These are phyloP conservation scores for Rhizopogon rudus DNA, from an alignment of 768 basidiomycete species.

Conservation along the genomic window DNA sequence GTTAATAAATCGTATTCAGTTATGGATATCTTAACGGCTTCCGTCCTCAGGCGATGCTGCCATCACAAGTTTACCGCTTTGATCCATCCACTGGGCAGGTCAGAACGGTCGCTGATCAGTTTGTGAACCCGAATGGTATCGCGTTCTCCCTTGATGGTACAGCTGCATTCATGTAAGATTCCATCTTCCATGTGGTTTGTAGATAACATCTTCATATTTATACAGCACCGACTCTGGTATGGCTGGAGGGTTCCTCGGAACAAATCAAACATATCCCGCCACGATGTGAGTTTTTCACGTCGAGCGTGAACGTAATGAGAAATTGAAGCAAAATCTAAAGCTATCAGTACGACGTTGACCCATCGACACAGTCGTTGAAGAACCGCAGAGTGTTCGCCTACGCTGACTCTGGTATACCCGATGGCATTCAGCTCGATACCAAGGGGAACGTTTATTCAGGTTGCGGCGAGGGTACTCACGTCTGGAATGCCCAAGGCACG, in stretches of 20 bases:
- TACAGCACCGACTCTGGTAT: slow-evolving; percentile 25
- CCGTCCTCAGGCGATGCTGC: slow-evolving; percentile 34
- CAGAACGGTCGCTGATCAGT: slow-evolving; percentile 38
- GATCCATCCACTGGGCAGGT: slow-evolving; percentile 35
- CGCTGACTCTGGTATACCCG: slow-evolving; percentile 58
- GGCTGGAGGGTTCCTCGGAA: slow-evolving; percentile 40
- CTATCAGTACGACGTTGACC: slow-evolving; percentile 66
- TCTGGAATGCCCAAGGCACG: slow-evolving; percentile 50
- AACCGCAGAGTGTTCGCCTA: slow-evolving; percentile 69
- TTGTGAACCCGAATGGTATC: slow-evolving; percentile 34
- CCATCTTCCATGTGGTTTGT: slow-evolving; percentile 2
- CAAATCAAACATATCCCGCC: slow-evolving; percentile 54
- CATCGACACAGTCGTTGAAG: slow-evolving; percentile 43
- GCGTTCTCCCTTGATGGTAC: slow-evolving; percentile 29
- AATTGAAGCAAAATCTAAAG: slow-evolving; percentile 26
- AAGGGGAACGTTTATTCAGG: slow-evolving; percentile 64
- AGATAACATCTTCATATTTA: slow-evolving; percentile 5
- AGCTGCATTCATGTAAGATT: slow-evolving; percentile 56
- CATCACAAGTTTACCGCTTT: slow-evolving; percentile 43
- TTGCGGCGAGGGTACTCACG: slow-evolving; percentile 66
- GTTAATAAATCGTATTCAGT: slow-evolving; percentile 4
- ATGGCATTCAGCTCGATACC: slow-evolving; percentile 62
- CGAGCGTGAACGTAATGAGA: not conserved
- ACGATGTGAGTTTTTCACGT: slow-evolving; percentile 48
- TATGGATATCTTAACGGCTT: slow-evolving; percentile 33